A percentile compares a stretch with the other conserved stretches of the same genome.
phyloP scores from a whole-genome alignment of 305 asterid species.

The Rubia peregrina region DNA sequence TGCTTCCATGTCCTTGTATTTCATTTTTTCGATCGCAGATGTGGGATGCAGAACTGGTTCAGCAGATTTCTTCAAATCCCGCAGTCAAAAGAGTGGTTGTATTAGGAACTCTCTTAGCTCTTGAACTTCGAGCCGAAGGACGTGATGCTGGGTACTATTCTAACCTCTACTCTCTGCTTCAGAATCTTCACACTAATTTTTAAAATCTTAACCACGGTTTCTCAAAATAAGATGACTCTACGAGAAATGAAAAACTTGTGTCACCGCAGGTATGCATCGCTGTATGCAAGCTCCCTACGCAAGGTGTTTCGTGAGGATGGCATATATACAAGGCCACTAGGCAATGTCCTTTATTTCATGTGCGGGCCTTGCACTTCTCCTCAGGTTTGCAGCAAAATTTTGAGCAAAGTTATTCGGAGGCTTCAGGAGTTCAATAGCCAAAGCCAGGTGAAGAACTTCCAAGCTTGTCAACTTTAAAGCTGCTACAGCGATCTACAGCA shows the following conservation, averaged over 20 bases:
- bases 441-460: conserved; percentile 24
- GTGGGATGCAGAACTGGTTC: conserved; percentile 67
- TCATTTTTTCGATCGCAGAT: conserved; percentile 34
- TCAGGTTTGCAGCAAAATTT: conserved; percentile 37
- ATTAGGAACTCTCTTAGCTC: conserved; percentile 81
- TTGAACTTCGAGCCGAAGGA: conserved; percentile 80
- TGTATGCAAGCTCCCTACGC: conserved; percentile 56
- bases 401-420: conserved; percentile 48
- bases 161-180: not conserved
- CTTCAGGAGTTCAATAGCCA: conserved; percentile 50
- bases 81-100: conserved; percentile 67
- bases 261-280: conserved; percentile 72
- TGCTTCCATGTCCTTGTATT: not conserved
- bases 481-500: no score
- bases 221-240: not conserved
- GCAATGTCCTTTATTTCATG: conserved; percentile 81
- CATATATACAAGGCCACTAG: conserved; percentile 81
- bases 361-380: conserved; percentile 85
- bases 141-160: conserved; percentile 58
- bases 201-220: not conserved
- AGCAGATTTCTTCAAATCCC: conserved; percentile 61
- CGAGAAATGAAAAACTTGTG: not conserved
- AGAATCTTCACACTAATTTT: not conserved
- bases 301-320: conserved; percentile 74
- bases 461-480: not conserved